Conservation (phyloP, 495 filamentous ascomycete species). For the Penicillium arizonense region DNA sequence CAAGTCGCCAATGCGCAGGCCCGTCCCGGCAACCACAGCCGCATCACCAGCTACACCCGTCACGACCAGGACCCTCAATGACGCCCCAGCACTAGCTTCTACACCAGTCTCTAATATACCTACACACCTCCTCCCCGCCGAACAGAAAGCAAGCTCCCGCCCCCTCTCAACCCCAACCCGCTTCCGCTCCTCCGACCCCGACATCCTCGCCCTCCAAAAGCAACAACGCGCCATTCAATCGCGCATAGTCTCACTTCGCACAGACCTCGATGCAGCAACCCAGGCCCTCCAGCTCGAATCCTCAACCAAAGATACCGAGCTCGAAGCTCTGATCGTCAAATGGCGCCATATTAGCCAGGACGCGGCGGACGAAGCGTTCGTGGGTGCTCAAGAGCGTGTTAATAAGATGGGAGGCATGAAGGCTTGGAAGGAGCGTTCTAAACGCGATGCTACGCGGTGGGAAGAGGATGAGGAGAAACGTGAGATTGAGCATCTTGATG, state of each 20-base stretch:
- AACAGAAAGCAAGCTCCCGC: conserved; percentile 3
- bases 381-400: conserved; percentile 39
- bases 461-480: conserved; percentile 25
- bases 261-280: conserved; percentile 44
- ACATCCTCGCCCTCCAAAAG: conserved; percentile 29
- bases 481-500: conserved; percentile 22
- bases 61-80: neutral
- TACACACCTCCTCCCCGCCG: neutral
- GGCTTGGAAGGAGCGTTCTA: conserved; percentile 50
- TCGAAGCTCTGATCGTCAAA: conserved; percentile 46
- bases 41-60: conserved; percentile 4
- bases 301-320: conserved; percentile 44
- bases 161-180: conserved; percentile 2
- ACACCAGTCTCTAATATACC: neutral
- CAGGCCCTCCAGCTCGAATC: conserved; percentile 52
- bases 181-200: conserved; percentile 16
- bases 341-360: conserved; percentile 48
- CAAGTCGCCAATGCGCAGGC: conserved; percentile 60
- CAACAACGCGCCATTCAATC: conserved; percentile 34
- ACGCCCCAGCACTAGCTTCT: neutral
- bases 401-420: conserved; percentile 55
- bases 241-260: conserved; percentile 28
- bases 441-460: conserved; percentile 34
- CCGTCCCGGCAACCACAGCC: conserved; percentile 8
- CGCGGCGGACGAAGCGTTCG: conserved; percentile 53